Evolutionary conservation across 2,329 filamentous ascomycete species (phyloP), one percentile per base, ranked within the genome.

Genomic region (Alternaria dauci): DNA sequence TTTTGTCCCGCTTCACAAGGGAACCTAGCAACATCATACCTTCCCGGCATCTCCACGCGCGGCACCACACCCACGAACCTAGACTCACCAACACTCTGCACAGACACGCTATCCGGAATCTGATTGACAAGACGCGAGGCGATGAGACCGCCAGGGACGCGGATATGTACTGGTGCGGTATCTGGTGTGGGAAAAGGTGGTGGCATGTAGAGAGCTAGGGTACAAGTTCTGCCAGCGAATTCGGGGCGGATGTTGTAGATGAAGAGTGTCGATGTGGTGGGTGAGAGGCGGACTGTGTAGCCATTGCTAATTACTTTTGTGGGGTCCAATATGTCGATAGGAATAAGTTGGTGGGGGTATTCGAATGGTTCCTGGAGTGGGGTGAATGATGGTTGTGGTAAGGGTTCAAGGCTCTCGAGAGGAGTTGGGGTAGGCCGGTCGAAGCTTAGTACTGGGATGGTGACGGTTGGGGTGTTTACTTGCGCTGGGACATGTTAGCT

Each of bases 131-230:
- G 67, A 36, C 68, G 65, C 28, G 69, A 70, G 23, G 78, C 69
- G 8, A 25, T 58, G 44, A 81, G 69, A n/a, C 74, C 76, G 9
- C 83, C 83, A 2, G 66, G 66, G 7, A 66, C 50, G 1, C 42
- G 58, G 20, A 71, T 47, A 11, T 69, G 69, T 16, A 79, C 78
- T 3, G 71, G 66, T 54, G 79, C 70, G 42, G 78, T 72, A 9
- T 50, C 46, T 11, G 46, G 14, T 67, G 60, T 62, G 65, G 68
- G 23, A 57, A 61, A n/a, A 76, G 81, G 61, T 6, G 68, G 58
- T 0, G 83, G 83, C 61, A 84, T 77, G 38, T 81, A 70, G 72
- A 85, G 84, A 58, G 80, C 72, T n/a, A 84, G 69, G 5, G 78
- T 81, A 76, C 83, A 85, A 32, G 76, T 81, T 61, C 80, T 80